Evolutionary conservation across 257 asterid genomes (phyloP).

Genomic region (Nicotiana benthamiana): DNA sequence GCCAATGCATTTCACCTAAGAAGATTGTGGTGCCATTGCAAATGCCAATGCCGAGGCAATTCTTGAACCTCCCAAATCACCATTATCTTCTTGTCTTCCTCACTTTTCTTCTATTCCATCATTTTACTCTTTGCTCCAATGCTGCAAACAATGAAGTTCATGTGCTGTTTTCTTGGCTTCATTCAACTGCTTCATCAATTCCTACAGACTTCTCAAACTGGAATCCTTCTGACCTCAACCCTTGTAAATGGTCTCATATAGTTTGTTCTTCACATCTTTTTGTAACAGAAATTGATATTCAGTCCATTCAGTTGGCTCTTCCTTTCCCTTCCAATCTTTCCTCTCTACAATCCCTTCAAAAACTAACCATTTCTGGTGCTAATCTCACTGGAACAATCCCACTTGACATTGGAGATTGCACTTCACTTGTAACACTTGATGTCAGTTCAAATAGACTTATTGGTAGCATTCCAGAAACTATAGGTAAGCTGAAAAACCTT

Average conservation of each 20-base stretch:
- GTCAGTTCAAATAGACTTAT: slow-evolving; percentile 50
- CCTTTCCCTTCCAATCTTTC: slow-evolving; percentile 61
- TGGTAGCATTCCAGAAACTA: slow-evolving; percentile 37
- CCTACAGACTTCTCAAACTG: slow-evolving; percentile 41
- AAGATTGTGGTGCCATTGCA: slow-evolving; percentile 34
- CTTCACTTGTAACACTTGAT: slow-evolving; percentile 40
- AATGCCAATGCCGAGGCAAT: slow-evolving; percentile 74
- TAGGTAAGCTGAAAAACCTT: slow-evolving; percentile 45
- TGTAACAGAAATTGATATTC: slow-evolving; percentile 39
- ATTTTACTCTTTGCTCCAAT: not conserved
- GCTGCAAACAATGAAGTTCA: slow-evolving; percentile 33
- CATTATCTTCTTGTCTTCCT: slow-evolving; percentile 23
- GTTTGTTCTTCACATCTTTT: slow-evolving; percentile 32
- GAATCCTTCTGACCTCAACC: slow-evolving; percentile 43
- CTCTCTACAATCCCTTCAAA: slow-evolving; percentile 39
- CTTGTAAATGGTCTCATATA: slow-evolving; percentile 60
- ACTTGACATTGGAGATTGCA: slow-evolving; percentile 41
- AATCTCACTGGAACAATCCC: slow-evolving; percentile 68
- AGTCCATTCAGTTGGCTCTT: slow-evolving; percentile 30
- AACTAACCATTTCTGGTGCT: slow-evolving; percentile 44
- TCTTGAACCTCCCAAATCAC: slow-evolving; percentile 42
- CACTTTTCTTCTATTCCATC: slow-evolving; percentile 5
- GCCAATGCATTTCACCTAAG: slow-evolving; percentile 44
- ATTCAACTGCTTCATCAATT: slow-evolving; percentile 31
- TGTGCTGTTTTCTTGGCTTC: slow-evolving; percentile 53